Conservation (phyloP, 1,284 basidiomycete species). For the Irpex sp. region DNA sequence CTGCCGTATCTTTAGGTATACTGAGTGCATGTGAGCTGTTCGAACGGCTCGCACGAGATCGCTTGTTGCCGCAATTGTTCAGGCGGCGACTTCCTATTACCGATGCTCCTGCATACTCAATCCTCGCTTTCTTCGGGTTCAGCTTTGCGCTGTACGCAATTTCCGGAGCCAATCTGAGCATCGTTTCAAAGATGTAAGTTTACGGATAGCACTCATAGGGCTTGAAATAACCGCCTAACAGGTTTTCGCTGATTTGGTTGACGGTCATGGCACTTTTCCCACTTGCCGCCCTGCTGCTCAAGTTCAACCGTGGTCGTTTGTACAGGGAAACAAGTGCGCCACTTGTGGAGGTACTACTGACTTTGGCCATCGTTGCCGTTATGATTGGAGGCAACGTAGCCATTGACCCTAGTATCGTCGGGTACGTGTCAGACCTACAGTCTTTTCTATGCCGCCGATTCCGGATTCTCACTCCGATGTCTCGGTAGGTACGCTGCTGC, state of each 20-base stretch:
- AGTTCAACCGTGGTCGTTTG: slow-evolving; percentile 60
- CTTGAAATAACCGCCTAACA: slow-evolving; percentile 14
- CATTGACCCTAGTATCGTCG: slow-evolving; percentile 48
- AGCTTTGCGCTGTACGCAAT: slow-evolving; percentile 55
- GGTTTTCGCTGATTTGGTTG: slow-evolving; percentile 64
- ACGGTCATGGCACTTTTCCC: slow-evolving; percentile 64
- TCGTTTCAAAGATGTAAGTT: slow-evolving; percentile 55
- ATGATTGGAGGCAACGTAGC: slow-evolving; percentile 61
- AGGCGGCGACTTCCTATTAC: slow-evolving; percentile 46
- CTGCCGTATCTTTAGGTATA: slow-evolving; percentile 36
- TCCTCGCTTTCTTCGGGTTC: slow-evolving; percentile 48
- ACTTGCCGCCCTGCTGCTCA: slow-evolving; percentile 53
- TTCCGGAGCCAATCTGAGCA: slow-evolving; percentile 45
- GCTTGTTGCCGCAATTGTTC: slow-evolving; percentile 55
- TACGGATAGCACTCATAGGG: slow-evolving; percentile 1
- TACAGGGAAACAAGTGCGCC: slow-evolving; percentile 39
- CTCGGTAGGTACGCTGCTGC: slow-evolving; percentile 54
- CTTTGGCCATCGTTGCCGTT: slow-evolving; percentile 40
- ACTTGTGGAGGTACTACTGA: slow-evolving; percentile 35
- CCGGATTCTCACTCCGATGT: background rate
- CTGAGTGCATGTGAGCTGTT: slow-evolving; percentile 58
- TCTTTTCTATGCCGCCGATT: background rate
- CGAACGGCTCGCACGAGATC: slow-evolving; percentile 53
- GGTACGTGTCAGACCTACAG: slow-evolving; percentile 33
- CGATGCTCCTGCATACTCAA: slow-evolving; percentile 49